Percentiles rank a stretch among this genome's conserved stretches.
Conservation (phyloP, 2,329 filamentous ascomycete genomes). For the Magnaporthiopsis incrustans region DNA sequence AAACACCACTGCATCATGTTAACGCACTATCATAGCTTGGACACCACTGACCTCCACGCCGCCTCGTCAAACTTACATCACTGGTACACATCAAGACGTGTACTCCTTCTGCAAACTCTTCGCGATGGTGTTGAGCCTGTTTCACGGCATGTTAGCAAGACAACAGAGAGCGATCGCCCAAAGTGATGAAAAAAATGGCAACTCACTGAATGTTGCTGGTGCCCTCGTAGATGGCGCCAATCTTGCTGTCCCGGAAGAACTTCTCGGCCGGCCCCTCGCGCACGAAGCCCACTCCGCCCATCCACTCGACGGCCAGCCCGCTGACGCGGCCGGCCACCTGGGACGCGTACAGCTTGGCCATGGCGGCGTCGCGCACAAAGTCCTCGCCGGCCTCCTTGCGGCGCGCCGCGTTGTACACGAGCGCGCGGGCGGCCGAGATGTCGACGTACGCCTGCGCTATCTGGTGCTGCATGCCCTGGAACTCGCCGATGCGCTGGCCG, state of each 20-base stretch:
- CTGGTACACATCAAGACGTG: conserved; percentile 26
- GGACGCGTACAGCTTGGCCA: conserved; percentile 93
- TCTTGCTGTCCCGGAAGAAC: conserved; percentile 97
- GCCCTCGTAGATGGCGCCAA: conserved; percentile 94
- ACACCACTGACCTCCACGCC: background rate
- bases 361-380: conserved; percentile 91
- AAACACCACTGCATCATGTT: background rate
- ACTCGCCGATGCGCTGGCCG: conserved; percentile 84
- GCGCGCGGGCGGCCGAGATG: conserved; percentile 79
- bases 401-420: conserved; percentile 92
- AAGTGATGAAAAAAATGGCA: background rate
- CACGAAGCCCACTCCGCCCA: conserved; percentile 99
- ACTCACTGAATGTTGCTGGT: conserved; percentile 67
- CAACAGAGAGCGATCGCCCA: background rate
- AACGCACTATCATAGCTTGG: background rate
- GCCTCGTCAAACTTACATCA: background rate
- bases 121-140: conserved; percentile 54
- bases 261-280: conserved; percentile 95
- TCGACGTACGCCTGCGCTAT: conserved; percentile 93
- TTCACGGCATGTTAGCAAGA: conserved; percentile 17
- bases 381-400: conserved; percentile 98
- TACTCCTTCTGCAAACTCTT: conserved; percentile 57
- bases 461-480: conserved; percentile 99
- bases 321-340: conserved; percentile 87
- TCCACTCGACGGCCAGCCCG: conserved; percentile 90